Percentiles rank a stretch among this genome's conserved stretches.
Evolutionary conservation across 2,329 filamentous ascomycete genomes (phyloP).

Genomic region (Alternaria brassicae): DNA sequence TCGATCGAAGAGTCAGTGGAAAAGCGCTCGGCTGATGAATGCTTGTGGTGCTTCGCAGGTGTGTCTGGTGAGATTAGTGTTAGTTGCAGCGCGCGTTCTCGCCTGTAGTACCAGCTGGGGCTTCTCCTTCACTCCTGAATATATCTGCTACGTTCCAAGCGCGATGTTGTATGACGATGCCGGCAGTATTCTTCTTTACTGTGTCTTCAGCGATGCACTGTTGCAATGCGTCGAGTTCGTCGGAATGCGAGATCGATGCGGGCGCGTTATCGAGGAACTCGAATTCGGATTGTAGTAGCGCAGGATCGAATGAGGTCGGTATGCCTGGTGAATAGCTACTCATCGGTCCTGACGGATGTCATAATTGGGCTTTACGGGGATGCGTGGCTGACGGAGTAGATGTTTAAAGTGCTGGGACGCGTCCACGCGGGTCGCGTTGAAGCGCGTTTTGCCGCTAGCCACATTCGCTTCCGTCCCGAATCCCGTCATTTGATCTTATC

Average conservation of each 20-base stretch:
- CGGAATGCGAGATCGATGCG: slow-evolving; percentile 46
- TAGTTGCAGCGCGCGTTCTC: background rate
- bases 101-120: slow-evolving; percentile 41
- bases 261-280: slow-evolving; percentile 30
- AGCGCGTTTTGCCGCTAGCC: slow-evolving; percentile 26
- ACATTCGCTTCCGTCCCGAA: slow-evolving; percentile 10
- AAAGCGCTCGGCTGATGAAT: slow-evolving; percentile 15
- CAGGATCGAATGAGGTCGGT: slow-evolving; percentile 60
- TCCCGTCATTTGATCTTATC: background rate
- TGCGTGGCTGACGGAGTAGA: slow-evolving; percentile 5
- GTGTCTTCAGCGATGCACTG: slow-evolving; percentile 52
- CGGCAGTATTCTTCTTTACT: slow-evolving; percentile 51
- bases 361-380: background rate
- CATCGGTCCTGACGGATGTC: slow-evolving; percentile 25
- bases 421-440: slow-evolving; percentile 17
- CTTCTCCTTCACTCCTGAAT: slow-evolving; percentile 59
- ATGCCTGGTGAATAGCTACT: slow-evolving; percentile 42
- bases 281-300: slow-evolving; percentile 57
- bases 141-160: slow-evolving; percentile 56
- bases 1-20: slow-evolving; percentile 22
- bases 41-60: slow-evolving; percentile 34
- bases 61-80: slow-evolving; percentile 44
- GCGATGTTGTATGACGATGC: slow-evolving; percentile 61
- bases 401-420: slow-evolving; percentile 11
- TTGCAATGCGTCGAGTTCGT: slow-evolving; percentile 58